Percentiles rank a stretch among this genome's conserved stretches.
Evolutionary conservation across 257 asterid genomes (phyloP).

Genomic region (Catharanthus roseus): DNA sequence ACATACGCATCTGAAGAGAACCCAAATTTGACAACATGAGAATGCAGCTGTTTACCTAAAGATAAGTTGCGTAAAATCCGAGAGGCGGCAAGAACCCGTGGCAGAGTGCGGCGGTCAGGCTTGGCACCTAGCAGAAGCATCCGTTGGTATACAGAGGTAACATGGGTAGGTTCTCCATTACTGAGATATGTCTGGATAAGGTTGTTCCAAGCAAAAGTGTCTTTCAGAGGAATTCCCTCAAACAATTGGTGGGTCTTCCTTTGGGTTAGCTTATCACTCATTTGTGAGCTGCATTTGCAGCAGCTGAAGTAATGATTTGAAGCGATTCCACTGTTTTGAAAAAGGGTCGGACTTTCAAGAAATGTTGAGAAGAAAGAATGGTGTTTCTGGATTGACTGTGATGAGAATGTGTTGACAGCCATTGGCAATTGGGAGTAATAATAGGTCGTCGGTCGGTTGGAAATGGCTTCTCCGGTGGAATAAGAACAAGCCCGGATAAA

Average conservation of each 20-base stretch:
- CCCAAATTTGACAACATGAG: conserved; percentile 23
- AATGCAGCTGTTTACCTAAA: conserved; percentile 29
- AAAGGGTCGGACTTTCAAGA: neutral
- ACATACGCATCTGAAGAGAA: conserved; percentile 22
- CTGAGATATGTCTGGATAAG: conserved; percentile 23
- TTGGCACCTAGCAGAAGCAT: conserved; percentile 25
- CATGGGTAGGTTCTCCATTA: conserved; percentile 12
- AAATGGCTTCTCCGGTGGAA: too few species aligned
- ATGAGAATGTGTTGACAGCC: conserved; percentile 3
- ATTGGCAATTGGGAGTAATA: neutral
- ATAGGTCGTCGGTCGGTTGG: too few species aligned
- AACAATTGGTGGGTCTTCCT: conserved; percentile 17
- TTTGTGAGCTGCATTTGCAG: conserved; percentile 11
- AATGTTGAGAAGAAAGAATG: neutral
- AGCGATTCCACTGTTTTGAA: neutral
- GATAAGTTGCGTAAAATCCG: conserved; percentile 17
- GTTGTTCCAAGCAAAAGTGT: conserved; percentile 29
- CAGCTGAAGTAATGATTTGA: neutral
- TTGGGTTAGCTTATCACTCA: neutral
- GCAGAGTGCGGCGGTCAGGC: conserved; percentile 29
- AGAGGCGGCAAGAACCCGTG: conserved; percentile 26
- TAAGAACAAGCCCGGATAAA: too few species aligned
- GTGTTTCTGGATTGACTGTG: neutral
- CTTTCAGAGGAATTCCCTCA: conserved; percentile 15
- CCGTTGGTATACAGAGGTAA: conserved; percentile 11